These are phyloP conservation scores for Ambrosia hybrid DNA, from an alignment of 140 eudicot genomes.

Conservation along the genomic window DNA sequence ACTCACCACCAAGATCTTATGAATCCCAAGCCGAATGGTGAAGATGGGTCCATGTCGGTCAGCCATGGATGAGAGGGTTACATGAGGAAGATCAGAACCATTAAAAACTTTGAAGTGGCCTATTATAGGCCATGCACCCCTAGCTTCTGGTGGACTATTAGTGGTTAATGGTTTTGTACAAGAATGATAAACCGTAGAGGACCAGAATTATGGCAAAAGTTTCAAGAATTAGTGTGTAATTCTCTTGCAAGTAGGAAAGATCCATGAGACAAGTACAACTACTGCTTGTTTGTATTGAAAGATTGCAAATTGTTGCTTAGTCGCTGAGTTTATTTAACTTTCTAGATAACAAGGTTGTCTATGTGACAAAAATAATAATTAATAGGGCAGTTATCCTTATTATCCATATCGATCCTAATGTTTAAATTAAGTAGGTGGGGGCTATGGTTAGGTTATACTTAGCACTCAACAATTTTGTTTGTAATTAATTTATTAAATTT, in stretches of 20 bases:
- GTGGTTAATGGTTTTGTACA: background rate
- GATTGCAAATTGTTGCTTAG: background rate
- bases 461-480: no score
- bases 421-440: no score
- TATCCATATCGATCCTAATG: no score
- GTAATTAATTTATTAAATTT: no score
- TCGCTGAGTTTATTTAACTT: no score
- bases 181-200: conserved; percentile 4
- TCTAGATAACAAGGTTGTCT: no score
- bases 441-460: no score
- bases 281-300: conserved; percentile 4
- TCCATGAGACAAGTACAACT: conserved; percentile 1
- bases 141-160: conserved; percentile 30
- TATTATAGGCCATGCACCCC: conserved; percentile 55
- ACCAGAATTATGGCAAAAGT: background rate
- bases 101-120: conserved; percentile 42
- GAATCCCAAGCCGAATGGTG: conserved; percentile 24
- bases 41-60: conserved; percentile 41
- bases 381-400: no score
- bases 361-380: no score
- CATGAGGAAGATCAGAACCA: background rate
- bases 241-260: background rate
- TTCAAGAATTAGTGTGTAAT: conserved; percentile 12
- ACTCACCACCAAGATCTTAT: conserved; percentile 30
- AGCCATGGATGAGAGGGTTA: no score